These are phyloP conservation scores for Xylaria palmicola DNA, from an alignment of 495 filamentous ascomycete species.

Conservation along the genomic window DNA sequence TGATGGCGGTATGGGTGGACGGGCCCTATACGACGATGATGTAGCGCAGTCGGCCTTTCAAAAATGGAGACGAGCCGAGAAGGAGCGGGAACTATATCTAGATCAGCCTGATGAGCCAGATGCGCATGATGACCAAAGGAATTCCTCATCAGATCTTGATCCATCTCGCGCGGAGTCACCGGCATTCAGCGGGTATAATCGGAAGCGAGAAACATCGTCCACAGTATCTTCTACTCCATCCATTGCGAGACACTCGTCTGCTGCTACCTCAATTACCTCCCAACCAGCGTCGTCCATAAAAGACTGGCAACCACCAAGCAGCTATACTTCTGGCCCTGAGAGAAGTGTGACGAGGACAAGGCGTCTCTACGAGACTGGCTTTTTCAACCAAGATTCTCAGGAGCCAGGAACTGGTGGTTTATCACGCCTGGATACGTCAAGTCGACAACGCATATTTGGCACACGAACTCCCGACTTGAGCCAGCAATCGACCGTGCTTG, in stretches of 20 bases:
- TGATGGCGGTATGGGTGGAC: constrained; percentile 60
- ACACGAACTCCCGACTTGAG: constrained; percentile 48
- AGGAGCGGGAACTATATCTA: constrained; percentile 52
- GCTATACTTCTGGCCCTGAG: constrained; percentile 38
- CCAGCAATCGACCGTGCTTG: constrained; percentile 33
- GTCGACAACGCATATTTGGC: constrained; percentile 54
- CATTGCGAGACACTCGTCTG: constrained; percentile 75
- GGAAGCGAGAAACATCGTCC: constrained; percentile 79
- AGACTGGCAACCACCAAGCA: constrained; percentile 42
- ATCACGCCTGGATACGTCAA: constrained; percentile 74
- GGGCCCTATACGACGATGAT: constrained; percentile 83
- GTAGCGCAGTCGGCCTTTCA: constrained; percentile 79
- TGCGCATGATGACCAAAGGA: constrained; percentile 20
- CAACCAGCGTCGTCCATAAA: constrained; percentile 55
- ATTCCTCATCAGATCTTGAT: constrained; percentile 35
- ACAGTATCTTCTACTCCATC: constrained; percentile 77
- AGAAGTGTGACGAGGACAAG: constrained; percentile 63
- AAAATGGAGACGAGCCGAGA: constrained; percentile 54
- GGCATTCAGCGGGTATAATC: constrained; percentile 60
- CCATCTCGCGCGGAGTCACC: constrained; percentile 58
- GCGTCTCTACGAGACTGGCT: constrained; percentile 80
- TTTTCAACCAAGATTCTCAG: constrained; percentile 74
- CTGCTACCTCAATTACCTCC: constrained; percentile 85
- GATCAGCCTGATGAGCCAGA: constrained; percentile 41
- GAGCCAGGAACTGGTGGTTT: constrained; percentile 77